phyloP scores from a whole-genome alignment of 345 rosid species.

The Salix arbutifolia region DNA sequence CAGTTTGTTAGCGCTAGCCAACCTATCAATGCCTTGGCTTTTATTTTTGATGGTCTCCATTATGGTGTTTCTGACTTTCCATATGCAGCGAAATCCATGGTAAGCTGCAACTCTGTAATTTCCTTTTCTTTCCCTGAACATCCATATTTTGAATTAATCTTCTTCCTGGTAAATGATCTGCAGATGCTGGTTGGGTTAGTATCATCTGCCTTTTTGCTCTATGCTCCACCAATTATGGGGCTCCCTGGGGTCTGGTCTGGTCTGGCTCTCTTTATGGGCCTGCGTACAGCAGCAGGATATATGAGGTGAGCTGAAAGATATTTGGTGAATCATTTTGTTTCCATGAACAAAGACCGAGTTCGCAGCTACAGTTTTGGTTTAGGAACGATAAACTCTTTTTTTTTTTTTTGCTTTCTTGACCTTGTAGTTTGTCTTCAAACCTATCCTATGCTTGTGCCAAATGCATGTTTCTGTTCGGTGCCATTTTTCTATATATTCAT shows the following conservation, averaged over 20 bases:
- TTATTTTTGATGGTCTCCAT: constrained; percentile 88
- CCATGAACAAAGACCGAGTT: background rate
- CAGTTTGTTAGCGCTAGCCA: constrained; percentile 90
- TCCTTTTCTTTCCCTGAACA: background rate
- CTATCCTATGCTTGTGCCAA: background rate
- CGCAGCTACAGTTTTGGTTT: background rate
- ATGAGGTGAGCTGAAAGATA: constrained; percentile 45
- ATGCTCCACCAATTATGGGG: constrained; percentile 51
- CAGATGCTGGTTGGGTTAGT: constrained; percentile 73
- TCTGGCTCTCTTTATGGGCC: constrained; percentile 77
- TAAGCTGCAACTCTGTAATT: constrained; percentile 15
- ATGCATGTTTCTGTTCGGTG: background rate
- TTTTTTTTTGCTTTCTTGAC: too few relatives aligned
- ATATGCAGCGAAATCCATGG: constrained; percentile 87
- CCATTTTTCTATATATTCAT: background rate
- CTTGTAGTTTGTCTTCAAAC: too few relatives aligned
- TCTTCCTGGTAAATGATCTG: constrained; percentile 10
- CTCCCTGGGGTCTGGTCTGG: constrained; percentile 91
- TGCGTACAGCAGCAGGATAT: constrained; percentile 73
- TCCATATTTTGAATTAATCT: background rate
- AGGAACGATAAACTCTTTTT: background rate
- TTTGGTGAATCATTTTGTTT: background rate
- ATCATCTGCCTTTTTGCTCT: constrained; percentile 63
- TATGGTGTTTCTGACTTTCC: constrained; percentile 91
- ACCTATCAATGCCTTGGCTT: constrained; percentile 86